These are phyloP conservation scores for Lachnellula willkommii DNA, from an alignment of 2,329 filamentous ascomycete genomes.

Conservation along the genomic window DNA sequence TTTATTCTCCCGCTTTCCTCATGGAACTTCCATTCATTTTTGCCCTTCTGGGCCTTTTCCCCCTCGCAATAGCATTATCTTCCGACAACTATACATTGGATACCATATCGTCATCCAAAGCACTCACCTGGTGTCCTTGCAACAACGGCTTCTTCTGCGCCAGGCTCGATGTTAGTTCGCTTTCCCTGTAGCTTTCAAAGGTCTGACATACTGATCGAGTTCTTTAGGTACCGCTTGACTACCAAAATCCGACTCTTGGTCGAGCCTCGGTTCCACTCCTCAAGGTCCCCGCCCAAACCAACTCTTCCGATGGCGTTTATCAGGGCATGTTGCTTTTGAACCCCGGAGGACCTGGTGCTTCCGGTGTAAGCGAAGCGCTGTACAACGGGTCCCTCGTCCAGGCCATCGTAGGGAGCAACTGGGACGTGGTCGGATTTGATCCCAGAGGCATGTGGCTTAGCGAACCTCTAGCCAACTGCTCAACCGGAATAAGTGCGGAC, in stretches of 20 bases:
- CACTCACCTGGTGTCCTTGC: slow-evolving; percentile 21
- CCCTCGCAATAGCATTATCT: background rate
- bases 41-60: background rate
- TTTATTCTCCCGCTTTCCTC: background rate
- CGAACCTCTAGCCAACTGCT: slow-evolving; percentile 45
- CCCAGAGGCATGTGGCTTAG: slow-evolving; percentile 45
- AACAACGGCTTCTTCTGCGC: slow-evolving; percentile 15
- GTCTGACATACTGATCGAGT: background rate
- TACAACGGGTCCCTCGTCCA: slow-evolving; percentile 30
- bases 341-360: slow-evolving; percentile 41
- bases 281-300: slow-evolving; percentile 7
- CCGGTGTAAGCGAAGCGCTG: slow-evolving; percentile 32
- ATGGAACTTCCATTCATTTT: background rate
- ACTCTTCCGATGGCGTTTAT: slow-evolving; percentile 9
- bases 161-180: slow-evolving; percentile 14
- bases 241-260: slow-evolving; percentile 1
- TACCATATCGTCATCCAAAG: slow-evolving; percentile 2
- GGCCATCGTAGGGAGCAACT: slow-evolving; percentile 32
- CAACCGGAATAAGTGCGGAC: background rate
- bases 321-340: slow-evolving; percentile 26
- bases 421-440: slow-evolving; percentile 42
- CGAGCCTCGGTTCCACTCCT: slow-evolving; percentile 5
- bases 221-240: slow-evolving; percentile 7
- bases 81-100: slow-evolving; percentile 5
- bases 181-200: background rate